Conservation (phyloP, 148 eudicot genomes). For the Arctostaphylos glauca region DNA sequence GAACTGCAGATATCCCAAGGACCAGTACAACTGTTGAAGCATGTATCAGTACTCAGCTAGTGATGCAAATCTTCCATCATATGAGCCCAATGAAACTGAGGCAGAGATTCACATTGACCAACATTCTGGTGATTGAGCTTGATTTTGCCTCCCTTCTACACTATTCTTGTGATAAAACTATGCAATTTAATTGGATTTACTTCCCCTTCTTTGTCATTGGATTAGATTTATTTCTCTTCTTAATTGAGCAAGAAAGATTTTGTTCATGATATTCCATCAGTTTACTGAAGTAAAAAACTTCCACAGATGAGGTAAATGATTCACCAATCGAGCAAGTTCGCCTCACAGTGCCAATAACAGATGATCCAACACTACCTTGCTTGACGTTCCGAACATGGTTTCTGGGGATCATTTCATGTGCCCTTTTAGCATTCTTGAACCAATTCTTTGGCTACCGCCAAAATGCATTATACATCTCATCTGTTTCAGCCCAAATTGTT, state of each 20-base stretch:
- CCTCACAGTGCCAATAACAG: slow-evolving; percentile 50
- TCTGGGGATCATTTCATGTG: slow-evolving; percentile 44
- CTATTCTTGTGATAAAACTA: neutral
- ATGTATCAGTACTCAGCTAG: neutral
- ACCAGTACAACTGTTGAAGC: neutral
- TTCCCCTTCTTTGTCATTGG: too few species aligned
- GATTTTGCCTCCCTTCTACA: neutral
- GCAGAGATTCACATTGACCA: neutral
- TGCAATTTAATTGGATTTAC: neutral
- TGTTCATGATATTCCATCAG: neutral
- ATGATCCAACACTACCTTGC: slow-evolving; percentile 53
- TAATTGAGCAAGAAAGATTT: too few species aligned
- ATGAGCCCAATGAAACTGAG: neutral
- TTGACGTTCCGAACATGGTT: slow-evolving; percentile 53
- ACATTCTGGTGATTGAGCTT: neutral
- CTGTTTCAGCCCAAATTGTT: slow-evolving; percentile 48
- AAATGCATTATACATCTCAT: slow-evolving; percentile 41
- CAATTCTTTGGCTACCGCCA: slow-evolving; percentile 53
- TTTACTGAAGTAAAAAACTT: neutral
- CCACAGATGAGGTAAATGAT: slow-evolving; percentile 43
- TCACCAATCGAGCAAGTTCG: slow-evolving; percentile 54
- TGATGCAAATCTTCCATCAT: too few species aligned
- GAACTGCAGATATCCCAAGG: too few species aligned
- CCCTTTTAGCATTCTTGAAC: slow-evolving; percentile 37
- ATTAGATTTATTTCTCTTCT: too few species aligned